These are phyloP conservation scores for Neofusicoccum sp. DNA, from an alignment of 2,329 filamentous ascomycete species.

Conservation along the genomic window DNA sequence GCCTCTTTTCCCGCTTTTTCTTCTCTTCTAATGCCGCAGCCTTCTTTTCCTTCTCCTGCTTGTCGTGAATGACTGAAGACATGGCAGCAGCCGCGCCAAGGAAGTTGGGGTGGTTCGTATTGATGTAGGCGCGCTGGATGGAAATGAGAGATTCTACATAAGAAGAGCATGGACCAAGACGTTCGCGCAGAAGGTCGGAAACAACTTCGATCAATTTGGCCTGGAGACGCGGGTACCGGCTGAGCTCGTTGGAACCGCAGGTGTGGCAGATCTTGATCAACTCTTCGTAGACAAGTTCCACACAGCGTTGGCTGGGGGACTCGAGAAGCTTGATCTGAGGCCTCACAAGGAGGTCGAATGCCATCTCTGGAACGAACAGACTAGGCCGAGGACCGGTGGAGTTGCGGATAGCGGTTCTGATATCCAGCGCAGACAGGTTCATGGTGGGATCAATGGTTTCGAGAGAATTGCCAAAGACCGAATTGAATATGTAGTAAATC, in stretches of 20 bases:
- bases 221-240: constrained; percentile 87
- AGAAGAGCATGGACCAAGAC: constrained; percentile 79
- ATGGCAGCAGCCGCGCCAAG: constrained; percentile 94
- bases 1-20: constrained; percentile 77
- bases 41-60: constrained; percentile 91
- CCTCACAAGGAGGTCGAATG: constrained; percentile 95
- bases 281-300: constrained; percentile 97
- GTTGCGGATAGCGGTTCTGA: constrained; percentile 95
- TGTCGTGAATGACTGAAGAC: constrained; percentile 92
- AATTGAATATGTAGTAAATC: constrained; percentile 99
- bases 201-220: constrained; percentile 98
- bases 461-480: constrained; percentile 92
- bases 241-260: constrained; percentile 90
- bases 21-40: constrained; percentile 68
- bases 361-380: constrained; percentile 94
- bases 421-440: constrained; percentile 91
- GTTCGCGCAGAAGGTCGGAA: constrained; percentile 88
- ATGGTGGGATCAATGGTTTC: constrained; percentile 95
- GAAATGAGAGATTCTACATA: constrained; percentile 97
- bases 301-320: constrained; percentile 90
- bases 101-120: constrained; percentile 99
- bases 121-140: constrained; percentile 97
- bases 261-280: constrained; percentile 99
- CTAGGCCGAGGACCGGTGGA: constrained; percentile 94
- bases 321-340: constrained; percentile 97